These are phyloP conservation scores for Oryza coarctata DNA, from an alignment of 176 grass and related monocot genomes.

Conservation along the genomic window DNA sequence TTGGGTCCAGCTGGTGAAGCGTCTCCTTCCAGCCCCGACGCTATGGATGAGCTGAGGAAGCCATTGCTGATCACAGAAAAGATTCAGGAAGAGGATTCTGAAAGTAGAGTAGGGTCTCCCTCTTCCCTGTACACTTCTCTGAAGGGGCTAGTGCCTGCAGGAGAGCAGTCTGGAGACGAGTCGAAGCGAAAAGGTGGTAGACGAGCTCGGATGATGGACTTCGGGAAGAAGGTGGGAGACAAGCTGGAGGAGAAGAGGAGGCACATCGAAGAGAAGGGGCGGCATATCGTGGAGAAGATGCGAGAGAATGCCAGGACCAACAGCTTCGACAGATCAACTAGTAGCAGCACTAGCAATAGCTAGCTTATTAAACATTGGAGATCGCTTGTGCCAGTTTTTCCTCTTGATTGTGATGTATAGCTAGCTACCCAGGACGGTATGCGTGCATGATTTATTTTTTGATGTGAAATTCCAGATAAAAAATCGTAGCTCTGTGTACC, in stretches of 20 bases:
- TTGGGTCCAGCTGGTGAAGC: not conserved
- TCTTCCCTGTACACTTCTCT: slow-evolving; percentile 36
- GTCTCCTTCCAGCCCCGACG: not conserved
- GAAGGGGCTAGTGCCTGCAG: slow-evolving; percentile 27
- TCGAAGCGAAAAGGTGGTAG: slow-evolving; percentile 47
- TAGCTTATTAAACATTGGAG: slow-evolving; percentile 5
- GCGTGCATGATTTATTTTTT: not conserved
- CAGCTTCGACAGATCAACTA: slow-evolving; percentile 40
- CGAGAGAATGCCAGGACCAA: slow-evolving; percentile 70
- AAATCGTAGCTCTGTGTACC: not conserved
- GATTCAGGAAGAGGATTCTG: slow-evolving; percentile 26
- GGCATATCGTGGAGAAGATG: slow-evolving; percentile 88
- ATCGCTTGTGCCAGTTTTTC: not conserved
- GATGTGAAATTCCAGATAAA: not conserved
- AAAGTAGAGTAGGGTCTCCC: slow-evolving; percentile 35
- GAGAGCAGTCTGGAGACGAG: slow-evolving; percentile 59
- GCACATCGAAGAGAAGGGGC: slow-evolving; percentile 74
- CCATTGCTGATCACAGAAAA: slow-evolving; percentile 44
- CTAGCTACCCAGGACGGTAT: not conserved
- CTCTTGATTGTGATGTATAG: not conserved
- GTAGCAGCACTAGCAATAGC: not conserved
- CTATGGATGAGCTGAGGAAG: slow-evolving; percentile 34
- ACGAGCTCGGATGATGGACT: slow-evolving; percentile 78
- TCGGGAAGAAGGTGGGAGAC: slow-evolving; percentile 77
- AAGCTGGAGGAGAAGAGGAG: slow-evolving; percentile 92